Conservation (phyloP, 441 rosid species). For the Viola pubescens region DNA sequence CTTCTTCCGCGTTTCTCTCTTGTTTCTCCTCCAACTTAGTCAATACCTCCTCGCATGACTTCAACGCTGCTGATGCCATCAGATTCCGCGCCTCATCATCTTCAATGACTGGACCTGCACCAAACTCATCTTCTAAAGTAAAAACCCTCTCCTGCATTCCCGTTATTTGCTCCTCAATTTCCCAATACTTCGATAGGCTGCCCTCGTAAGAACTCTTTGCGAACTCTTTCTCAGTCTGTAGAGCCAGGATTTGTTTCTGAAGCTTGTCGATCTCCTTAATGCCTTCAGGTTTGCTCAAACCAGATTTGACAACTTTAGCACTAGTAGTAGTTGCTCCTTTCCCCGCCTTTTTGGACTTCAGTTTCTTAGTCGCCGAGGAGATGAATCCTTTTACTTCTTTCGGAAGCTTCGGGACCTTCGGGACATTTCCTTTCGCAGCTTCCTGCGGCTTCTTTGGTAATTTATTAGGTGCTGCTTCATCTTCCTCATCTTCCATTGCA, state of each 20-base stretch:
- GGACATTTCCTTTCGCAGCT: constrained; percentile 27
- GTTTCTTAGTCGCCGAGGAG: constrained; percentile 35
- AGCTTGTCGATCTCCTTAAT: constrained; percentile 60
- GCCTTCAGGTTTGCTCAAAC: constrained; percentile 54
- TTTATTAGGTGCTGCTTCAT: constrained; percentile 21
- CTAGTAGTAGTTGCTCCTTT: constrained; percentile 17
- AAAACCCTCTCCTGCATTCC: constrained; percentile 55
- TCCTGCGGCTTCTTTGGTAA: constrained; percentile 24
- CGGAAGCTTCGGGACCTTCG: constrained; percentile 54
- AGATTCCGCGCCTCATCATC: constrained; percentile 73
- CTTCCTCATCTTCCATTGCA: constrained; percentile 64
- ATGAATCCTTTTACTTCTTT: constrained; percentile 49
- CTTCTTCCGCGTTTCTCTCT: constrained; percentile 47
- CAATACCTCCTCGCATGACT: constrained; percentile 73
- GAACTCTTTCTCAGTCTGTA: constrained; percentile 89
- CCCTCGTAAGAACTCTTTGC: constrained; percentile 66
- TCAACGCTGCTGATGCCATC: constrained; percentile 71
- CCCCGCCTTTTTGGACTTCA: constrained; percentile 34
- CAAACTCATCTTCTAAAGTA: constrained; percentile 67
- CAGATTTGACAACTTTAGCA: constrained; percentile 41
- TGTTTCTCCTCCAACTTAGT: constrained; percentile 61
- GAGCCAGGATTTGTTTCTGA: constrained; percentile 64
- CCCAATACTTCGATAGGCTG: constrained; percentile 61
- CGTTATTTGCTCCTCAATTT: constrained; percentile 46
- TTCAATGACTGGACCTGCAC: constrained; percentile 60